Conservation (phyloP, 2,329 filamentous ascomycete species). For the Fusarium newnesense region DNA sequence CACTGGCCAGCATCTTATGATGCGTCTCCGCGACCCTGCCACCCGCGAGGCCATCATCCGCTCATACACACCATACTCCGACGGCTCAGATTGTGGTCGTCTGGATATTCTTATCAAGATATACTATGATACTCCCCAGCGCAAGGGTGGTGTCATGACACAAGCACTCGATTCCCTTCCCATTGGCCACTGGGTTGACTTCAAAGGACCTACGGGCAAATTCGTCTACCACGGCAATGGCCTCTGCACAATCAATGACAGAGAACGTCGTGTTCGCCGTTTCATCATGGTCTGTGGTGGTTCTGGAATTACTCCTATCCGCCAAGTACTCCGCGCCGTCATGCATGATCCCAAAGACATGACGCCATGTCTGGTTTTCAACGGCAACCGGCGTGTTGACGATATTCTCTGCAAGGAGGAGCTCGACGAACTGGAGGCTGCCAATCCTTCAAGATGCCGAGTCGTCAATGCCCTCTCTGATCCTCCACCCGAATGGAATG, state of each 20-base stretch:
- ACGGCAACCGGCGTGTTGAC: slow-evolving; percentile 80
- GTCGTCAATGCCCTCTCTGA: slow-evolving; percentile 77
- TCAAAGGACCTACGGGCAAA: slow-evolving; percentile 89
- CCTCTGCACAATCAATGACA: slow-evolving; percentile 67
- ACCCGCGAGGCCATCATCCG: slow-evolving; percentile 80
- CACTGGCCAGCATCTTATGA: slow-evolving; percentile 87
- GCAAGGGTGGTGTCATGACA: slow-evolving; percentile 82
- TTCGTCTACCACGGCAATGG: slow-evolving; percentile 82
- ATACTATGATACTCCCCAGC: slow-evolving; percentile 70
- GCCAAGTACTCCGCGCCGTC: slow-evolving; percentile 81
- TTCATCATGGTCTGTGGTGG: slow-evolving; percentile 92
- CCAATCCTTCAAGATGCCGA: slow-evolving; percentile 66
- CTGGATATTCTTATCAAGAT: slow-evolving; percentile 85
- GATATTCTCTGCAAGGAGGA: slow-evolving; percentile 86
- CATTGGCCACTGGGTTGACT: slow-evolving; percentile 78
- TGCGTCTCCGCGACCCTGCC: slow-evolving; percentile 78
- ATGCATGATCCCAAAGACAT: slow-evolving; percentile 64
- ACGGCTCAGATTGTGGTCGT: slow-evolving; percentile 66
- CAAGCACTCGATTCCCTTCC: slow-evolving; percentile 79
- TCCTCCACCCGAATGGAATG: slow-evolving; percentile 72
- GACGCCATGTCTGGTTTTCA: slow-evolving; percentile 77
- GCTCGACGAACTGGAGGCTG: slow-evolving; percentile 70
- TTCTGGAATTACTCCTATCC: slow-evolving; percentile 92
- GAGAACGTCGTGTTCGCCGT: slow-evolving; percentile 65
- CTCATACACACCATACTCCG: slow-evolving; percentile 86